Conservation (phyloP, 805 yeast species). For the Lipomyces chichibuensis region DNA sequence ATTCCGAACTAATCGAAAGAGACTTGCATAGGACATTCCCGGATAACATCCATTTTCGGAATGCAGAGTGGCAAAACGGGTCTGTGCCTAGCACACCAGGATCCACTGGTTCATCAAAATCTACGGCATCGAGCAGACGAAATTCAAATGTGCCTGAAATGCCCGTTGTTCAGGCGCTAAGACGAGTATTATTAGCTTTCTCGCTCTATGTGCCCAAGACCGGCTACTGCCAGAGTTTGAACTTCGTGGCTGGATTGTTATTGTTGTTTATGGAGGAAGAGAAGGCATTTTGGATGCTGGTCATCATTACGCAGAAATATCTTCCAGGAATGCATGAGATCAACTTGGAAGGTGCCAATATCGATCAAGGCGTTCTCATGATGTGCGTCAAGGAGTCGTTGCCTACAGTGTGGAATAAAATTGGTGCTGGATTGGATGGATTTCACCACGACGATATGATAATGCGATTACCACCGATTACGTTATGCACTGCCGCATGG, state of each 20-base stretch:
- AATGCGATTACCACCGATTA: constrained; percentile 81
- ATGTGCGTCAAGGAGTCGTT: constrained; percentile 79
- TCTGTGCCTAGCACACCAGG: constrained; percentile 14
- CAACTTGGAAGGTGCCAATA: constrained; percentile 88
- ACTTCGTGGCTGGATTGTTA: constrained; percentile 85
- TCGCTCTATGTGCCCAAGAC: constrained; percentile 83
- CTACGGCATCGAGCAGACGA: constrained; percentile 10
- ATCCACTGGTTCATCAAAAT: constrained; percentile 6
- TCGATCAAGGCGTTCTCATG: constrained; percentile 93
- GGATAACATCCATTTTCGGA: constrained; percentile 79
- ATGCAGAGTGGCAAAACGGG: constrained; percentile 37
- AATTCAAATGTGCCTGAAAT: constrained; percentile 53
- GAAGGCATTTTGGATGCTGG: constrained; percentile 92
- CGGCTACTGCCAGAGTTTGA: constrained; percentile 95
- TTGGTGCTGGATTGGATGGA: constrained; percentile 49
- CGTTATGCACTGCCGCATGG: constrained; percentile 95
- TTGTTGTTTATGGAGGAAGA: constrained; percentile 88
- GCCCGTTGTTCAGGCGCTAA: constrained; percentile 65
- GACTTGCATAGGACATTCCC: constrained; percentile 95
- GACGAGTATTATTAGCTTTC: constrained; percentile 82
- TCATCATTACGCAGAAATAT: constrained; percentile 79
- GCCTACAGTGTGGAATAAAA: constrained; percentile 74
- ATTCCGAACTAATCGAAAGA: constrained; percentile 90
- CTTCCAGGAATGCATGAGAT: constrained; percentile 91
- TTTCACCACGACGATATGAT: constrained; percentile 54